A percentile compares a stretch with the other conserved stretches of the same genome.
phyloP scores from a whole-genome alignment of 2,329 filamentous ascomycete species.

The Lecanoromycetidae sp. region DNA sequence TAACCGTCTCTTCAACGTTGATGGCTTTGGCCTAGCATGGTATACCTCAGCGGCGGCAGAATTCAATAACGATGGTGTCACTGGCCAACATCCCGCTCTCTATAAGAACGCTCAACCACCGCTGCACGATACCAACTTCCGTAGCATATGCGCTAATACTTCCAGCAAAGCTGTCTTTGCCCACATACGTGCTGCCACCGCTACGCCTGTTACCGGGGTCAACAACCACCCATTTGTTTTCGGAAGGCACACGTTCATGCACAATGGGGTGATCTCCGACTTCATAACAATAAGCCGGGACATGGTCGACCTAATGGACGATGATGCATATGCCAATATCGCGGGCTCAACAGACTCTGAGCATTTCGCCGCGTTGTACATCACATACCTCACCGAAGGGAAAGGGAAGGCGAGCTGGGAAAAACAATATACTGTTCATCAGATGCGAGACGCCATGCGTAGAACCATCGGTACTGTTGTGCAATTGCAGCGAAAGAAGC shows the following conservation, averaged over 20 bases:
- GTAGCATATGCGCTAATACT: slow-evolving; percentile 40
- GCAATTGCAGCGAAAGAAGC: slow-evolving; percentile 31
- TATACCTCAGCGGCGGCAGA: slow-evolving; percentile 33
- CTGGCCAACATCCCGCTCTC: slow-evolving; percentile 31
- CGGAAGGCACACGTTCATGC: slow-evolving; percentile 44
- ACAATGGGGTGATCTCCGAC: slow-evolving; percentile 41
- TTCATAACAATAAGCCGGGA: slow-evolving; percentile 37
- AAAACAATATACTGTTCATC: slow-evolving; percentile 28
- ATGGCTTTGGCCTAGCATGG: slow-evolving; percentile 45
- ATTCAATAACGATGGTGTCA: slow-evolving; percentile 23
- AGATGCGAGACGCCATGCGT: slow-evolving; percentile 36
- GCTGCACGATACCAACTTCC: slow-evolving; percentile 43
- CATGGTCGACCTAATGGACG: slow-evolving; percentile 34
- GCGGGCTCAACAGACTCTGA: slow-evolving; percentile 43
- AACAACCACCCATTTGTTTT: slow-evolving; percentile 47
- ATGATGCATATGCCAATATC: slow-evolving; percentile 38
- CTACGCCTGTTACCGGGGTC: slow-evolving; percentile 36
- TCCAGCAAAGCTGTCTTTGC: slow-evolving; percentile 39
- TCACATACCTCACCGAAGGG: slow-evolving; percentile 32
- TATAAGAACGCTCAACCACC: slow-evolving; percentile 43
- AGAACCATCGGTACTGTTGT: slow-evolving; percentile 33
- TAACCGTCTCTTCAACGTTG: slow-evolving; percentile 43
- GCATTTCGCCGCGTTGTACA: slow-evolving; percentile 36
- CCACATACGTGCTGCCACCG: slow-evolving; percentile 41
- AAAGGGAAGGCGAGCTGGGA: slow-evolving; percentile 28